Conservation (phyloP, 805 yeast species). For the Saturnispora kantuleensis region DNA sequence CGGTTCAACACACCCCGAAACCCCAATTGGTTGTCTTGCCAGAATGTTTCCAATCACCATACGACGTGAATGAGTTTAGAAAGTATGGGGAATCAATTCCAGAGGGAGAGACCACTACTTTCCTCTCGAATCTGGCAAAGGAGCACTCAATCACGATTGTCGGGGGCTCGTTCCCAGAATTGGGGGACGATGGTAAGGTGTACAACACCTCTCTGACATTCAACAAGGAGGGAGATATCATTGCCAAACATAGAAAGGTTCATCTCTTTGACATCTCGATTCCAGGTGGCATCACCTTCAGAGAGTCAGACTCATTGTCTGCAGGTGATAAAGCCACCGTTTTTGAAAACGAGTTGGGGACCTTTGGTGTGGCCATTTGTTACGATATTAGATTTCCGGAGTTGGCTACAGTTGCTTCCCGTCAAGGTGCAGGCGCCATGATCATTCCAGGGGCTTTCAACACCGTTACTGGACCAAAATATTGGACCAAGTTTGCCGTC, state of each 20-base stretch:
- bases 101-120: conserved; percentile 52
- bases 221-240: conserved; percentile 57
- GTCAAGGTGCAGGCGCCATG: conserved; percentile 65
- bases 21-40: conserved; percentile 79
- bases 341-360: conserved; percentile 52
- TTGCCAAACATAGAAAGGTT: conserved; percentile 84
- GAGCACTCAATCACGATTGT: conserved; percentile 53
- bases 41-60: conserved; percentile 95
- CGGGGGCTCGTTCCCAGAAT: conserved; percentile 92
- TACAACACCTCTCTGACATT: conserved; percentile 73
- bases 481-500: conserved; percentile 69
- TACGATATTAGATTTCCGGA: conserved; percentile 79
- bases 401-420: conserved; percentile 57
- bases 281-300: conserved; percentile 82
- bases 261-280: conserved; percentile 90
- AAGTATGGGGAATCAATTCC: conserved; percentile 87
- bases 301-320: conserved; percentile 65
- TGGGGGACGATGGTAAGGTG: conserved; percentile 44
- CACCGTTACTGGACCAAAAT: conserved; percentile 76
- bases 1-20: conserved; percentile 41
- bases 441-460: conserved; percentile 79
- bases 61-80: conserved; percentile 75
- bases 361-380: conserved; percentile 77
- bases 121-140: conserved; percentile 59
- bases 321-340: conserved; percentile 82